These are phyloP conservation scores for Starmerella kuoi DNA, from an alignment of 805 yeast genomes.

Conservation along the genomic window DNA sequence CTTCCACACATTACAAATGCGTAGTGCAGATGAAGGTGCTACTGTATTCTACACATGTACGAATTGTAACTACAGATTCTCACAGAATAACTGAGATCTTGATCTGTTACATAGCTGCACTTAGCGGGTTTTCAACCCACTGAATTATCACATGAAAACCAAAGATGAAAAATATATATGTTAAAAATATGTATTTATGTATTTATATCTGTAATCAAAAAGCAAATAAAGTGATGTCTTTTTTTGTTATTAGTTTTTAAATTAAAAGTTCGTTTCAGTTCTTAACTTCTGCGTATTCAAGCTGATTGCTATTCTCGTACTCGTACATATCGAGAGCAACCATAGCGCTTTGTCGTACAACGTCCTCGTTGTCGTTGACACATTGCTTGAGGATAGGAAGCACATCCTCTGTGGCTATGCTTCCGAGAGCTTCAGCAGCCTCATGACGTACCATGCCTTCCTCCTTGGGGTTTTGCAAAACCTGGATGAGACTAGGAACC, in stretches of 20 bases:
- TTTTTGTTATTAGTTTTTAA: background rate
- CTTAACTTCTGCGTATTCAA: constrained; percentile 51
- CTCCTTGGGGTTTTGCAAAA: constrained; percentile 62
- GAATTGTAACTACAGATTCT: constrained; percentile 79
- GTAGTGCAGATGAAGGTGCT: constrained; percentile 98
- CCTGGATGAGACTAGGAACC: constrained; percentile 75
- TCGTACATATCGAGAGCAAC: constrained; percentile 98
- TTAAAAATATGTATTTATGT: no score
- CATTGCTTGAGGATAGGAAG: constrained; percentile 73
- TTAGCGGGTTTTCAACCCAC: no score
- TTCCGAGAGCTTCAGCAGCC: constrained; percentile 97
- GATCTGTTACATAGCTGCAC: no score
- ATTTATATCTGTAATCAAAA: no score
- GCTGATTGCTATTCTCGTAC: constrained; percentile 72
- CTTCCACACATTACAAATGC: constrained; percentile 87
- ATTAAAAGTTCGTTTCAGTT: background rate
- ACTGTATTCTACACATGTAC: constrained; percentile 97
- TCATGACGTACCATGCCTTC: constrained; percentile 99
- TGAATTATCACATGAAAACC: no score
- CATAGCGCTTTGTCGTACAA: constrained; percentile 91
- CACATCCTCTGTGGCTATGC: constrained; percentile 92
- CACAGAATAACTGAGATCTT: constrained; percentile 77
- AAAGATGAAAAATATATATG: no score
- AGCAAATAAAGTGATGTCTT: background rate
- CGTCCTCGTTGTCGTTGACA: constrained; percentile 69